Evolutionary conservation across 306 rosid genomes (phyloP).

Genomic region (Rosa lucieae): DNA sequence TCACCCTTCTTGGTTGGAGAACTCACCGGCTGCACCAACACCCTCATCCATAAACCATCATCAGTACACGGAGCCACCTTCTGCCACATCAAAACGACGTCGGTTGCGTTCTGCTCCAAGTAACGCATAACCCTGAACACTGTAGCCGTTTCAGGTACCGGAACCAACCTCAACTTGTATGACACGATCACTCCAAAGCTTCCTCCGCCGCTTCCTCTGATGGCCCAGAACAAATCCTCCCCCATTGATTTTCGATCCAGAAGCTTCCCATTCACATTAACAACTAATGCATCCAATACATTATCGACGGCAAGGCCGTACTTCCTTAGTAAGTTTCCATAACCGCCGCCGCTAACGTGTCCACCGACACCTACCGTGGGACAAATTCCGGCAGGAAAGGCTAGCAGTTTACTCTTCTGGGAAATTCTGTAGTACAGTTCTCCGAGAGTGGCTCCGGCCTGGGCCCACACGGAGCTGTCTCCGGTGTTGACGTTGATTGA

Average conservation of each 20-base stretch:
- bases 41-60: conserved; percentile 56
- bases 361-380: conserved; percentile 85
- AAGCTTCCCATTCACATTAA: conserved; percentile 58
- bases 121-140: conserved; percentile 38
- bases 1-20: conserved; percentile 37
- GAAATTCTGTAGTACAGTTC: conserved; percentile 66
- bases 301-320: conserved; percentile 63
- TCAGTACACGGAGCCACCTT: conserved; percentile 49
- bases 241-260: conserved; percentile 61
- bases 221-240: conserved; percentile 83
- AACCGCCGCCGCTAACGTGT: conserved; percentile 78
- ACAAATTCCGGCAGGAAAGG: conserved; percentile 69
- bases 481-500: conserved; percentile 41
- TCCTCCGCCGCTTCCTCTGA: conserved; percentile 76
- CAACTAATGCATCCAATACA: conserved; percentile 60
- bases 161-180: conserved; percentile 50
- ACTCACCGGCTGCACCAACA: conserved; percentile 47
- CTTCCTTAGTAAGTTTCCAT: conserved; percentile 71
- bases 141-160: conserved; percentile 54
- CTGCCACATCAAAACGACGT: conserved; percentile 65
- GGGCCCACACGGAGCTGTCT: conserved; percentile 49
- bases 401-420: conserved; percentile 58
- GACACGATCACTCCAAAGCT: conserved; percentile 73
- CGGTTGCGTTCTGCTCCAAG: conserved; percentile 48
- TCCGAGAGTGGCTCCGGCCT: conserved; percentile 74